phyloP scores from a whole-genome alignment of 306 rosid genomes.

The Begonia fuchsioides region DNA sequence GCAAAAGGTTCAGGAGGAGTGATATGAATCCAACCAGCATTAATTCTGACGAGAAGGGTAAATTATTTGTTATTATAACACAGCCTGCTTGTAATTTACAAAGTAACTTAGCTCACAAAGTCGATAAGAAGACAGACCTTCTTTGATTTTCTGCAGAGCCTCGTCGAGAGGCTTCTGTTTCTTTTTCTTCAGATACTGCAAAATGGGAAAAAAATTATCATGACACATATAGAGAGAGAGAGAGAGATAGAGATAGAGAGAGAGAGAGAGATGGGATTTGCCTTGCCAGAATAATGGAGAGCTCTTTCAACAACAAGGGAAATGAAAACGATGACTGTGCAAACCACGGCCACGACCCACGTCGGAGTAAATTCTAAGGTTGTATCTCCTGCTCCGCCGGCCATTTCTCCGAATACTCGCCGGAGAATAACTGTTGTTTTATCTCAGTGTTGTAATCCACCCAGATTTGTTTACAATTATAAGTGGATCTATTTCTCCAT shows the following conservation, averaged over 20 bases:
- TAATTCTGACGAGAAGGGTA: constrained; percentile 12
- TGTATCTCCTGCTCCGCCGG: constrained; percentile 11
- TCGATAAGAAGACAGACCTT: constrained; percentile 11
- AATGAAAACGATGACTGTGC: constrained; percentile 17
- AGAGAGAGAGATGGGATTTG: not conserved
- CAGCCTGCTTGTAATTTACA: too few species aligned
- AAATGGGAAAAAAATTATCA: not conserved
- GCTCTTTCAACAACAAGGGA: constrained; percentile 15
- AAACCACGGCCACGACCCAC: constrained; percentile 25
- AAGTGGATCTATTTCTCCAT: too few species aligned
- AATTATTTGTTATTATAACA: too few species aligned
- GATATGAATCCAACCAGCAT: constrained; percentile 28
- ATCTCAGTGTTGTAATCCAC: too few species aligned
- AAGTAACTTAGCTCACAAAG: too few species aligned
- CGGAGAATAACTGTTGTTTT: too few species aligned
- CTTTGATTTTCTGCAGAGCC: constrained; percentile 27
- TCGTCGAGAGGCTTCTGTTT: constrained; percentile 23
- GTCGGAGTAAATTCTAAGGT: constrained; percentile 25
- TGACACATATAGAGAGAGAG: not conserved
- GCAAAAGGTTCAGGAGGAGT: constrained; percentile 17
- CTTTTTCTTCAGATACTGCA: constrained; percentile 22
- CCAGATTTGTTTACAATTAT: too few species aligned
- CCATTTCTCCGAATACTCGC: constrained; percentile 1
- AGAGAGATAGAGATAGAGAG: not conserved
- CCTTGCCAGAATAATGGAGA: constrained; percentile 20